Percentiles rank a stretch among this genome's conserved stretches.
Conservation (phyloP, 2,329 filamentous ascomycete genomes). For the Pseudocercospora cruenta region DNA sequence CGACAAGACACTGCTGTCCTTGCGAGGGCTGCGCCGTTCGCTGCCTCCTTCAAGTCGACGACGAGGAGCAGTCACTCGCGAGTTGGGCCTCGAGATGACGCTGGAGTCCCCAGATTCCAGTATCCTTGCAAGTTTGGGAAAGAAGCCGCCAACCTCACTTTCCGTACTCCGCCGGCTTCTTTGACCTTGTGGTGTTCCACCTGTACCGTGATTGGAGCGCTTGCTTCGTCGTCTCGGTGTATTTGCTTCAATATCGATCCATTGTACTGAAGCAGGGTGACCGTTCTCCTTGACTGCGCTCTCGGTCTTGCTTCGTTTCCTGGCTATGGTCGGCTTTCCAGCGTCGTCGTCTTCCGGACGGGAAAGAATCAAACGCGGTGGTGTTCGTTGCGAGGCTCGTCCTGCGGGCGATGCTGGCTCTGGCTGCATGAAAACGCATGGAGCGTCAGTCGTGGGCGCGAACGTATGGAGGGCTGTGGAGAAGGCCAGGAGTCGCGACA, state of each 20-base stretch:
- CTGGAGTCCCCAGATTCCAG: constrained; percentile 42
- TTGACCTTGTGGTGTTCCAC: constrained; percentile 17
- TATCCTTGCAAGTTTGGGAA: constrained; percentile 47
- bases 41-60: constrained; percentile 22
- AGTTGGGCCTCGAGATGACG: constrained; percentile 20
- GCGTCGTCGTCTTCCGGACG: constrained; percentile 27
- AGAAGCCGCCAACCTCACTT: constrained; percentile 36
- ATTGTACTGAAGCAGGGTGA: constrained; percentile 30
- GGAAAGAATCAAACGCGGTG: constrained; percentile 32
- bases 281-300: constrained; percentile 25
- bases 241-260: constrained; percentile 34
- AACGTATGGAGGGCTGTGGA: constrained; percentile 20
- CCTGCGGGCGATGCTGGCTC: constrained; percentile 20
- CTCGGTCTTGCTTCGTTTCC: constrained; percentile 29
- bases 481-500: constrained; percentile 12
- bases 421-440: constrained; percentile 26
- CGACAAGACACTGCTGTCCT: constrained; percentile 22
- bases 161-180: constrained; percentile 24
- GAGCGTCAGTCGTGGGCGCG: constrained; percentile 26
- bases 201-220: constrained; percentile 18
- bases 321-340: constrained; percentile 22
- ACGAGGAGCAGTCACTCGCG: constrained; percentile 24
- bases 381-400: constrained; percentile 26
- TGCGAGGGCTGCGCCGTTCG: constrained; percentile 20
- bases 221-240: constrained; percentile 22